These are phyloP conservation scores for Russula olivacea DNA, from an alignment of 768 basidiomycete genomes.

Conservation along the genomic window DNA sequence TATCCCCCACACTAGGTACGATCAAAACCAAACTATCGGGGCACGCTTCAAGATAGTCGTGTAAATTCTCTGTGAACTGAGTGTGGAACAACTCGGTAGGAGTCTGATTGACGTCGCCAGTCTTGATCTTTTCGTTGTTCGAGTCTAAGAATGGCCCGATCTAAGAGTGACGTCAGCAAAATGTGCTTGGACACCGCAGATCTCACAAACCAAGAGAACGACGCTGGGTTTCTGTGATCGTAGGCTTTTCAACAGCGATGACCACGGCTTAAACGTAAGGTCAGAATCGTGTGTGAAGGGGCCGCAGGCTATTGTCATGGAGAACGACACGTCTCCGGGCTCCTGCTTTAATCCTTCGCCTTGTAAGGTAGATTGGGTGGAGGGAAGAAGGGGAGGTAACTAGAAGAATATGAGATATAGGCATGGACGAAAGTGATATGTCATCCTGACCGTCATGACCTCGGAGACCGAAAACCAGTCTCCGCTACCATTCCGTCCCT, in stretches of 20 bases:
- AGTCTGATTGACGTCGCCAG: constrained; percentile 63
- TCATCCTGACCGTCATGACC: constrained; percentile 60
- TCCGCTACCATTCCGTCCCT: constrained; percentile 87
- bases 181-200: not conserved
- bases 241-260: constrained; percentile 55
- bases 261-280: constrained; percentile 68
- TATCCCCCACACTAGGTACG: constrained; percentile 77
- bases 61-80: constrained; percentile 54
- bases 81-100: constrained; percentile 63
- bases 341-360: constrained; percentile 34
- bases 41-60: constrained; percentile 49
- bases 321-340: constrained; percentile 45
- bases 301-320: constrained; percentile 72
- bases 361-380: constrained; percentile 37
- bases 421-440: not conserved
- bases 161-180: constrained; percentile 37
- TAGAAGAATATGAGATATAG: constrained; percentile 29
- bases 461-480: constrained; percentile 82
- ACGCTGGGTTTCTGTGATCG: constrained; percentile 63
- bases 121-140: constrained; percentile 63
- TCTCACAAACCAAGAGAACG: constrained; percentile 61
- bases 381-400: constrained; percentile 55
- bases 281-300: constrained; percentile 82
- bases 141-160: constrained; percentile 89
- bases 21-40: constrained; percentile 71